Conservation (phyloP, 257 asterid genomes). For the Solanum rostratum region DNA sequence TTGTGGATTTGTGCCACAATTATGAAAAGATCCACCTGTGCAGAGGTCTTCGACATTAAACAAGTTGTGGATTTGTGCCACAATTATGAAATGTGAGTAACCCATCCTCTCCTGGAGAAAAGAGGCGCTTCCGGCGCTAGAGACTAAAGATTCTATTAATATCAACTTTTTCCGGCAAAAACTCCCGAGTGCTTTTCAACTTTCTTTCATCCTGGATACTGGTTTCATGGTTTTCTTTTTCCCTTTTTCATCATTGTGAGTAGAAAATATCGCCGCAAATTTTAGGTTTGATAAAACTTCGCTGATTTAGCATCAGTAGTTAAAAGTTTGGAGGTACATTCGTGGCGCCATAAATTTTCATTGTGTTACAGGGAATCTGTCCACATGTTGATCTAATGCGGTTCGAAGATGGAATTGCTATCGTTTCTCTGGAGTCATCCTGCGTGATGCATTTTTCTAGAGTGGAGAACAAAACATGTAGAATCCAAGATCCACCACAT, state of each 20-base stretch:
- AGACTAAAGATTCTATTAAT: background rate
- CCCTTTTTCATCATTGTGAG: no score
- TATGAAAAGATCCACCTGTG: no score
- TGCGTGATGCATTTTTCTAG: conserved; percentile 72
- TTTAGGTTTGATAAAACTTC: background rate
- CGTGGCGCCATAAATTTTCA: background rate
- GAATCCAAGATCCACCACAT: background rate
- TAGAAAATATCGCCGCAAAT: no score
- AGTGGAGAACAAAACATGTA: conserved; percentile 13
- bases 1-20: background rate
- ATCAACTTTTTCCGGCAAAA: no score
- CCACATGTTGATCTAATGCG: conserved; percentile 91
- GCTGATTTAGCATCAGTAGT: background rate
- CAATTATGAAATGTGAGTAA: no score
- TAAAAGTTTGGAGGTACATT: background rate
- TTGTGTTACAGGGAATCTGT: conserved; percentile 50
- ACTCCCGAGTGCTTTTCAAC: no score
- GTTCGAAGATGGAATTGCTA: conserved; percentile 85
- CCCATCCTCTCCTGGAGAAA: no score
- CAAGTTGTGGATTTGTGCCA: background rate
- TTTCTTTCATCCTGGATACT: no score
- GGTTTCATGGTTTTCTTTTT: no score
- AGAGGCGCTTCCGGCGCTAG: no score
- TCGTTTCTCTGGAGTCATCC: conserved; percentile 62
- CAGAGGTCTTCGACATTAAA: background rate